Evolutionary conservation across 306 rosid genomes (phyloP).

Genomic region (Calophaca sinica): DNA sequence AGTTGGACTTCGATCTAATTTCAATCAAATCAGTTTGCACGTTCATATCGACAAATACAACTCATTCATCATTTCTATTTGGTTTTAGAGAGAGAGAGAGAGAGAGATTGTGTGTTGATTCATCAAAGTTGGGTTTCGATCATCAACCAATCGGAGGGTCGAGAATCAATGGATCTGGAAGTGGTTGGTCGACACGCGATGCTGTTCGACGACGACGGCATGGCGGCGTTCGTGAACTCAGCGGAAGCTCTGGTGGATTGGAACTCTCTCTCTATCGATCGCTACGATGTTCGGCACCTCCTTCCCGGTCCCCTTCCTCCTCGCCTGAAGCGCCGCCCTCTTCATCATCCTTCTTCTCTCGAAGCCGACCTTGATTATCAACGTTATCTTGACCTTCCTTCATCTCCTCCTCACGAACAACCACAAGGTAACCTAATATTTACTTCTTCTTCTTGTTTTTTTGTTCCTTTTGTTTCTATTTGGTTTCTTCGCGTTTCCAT

Average conservation of each 20-base stretch:
- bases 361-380: conserved; percentile 67
- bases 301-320: conserved; percentile 73
- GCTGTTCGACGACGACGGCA: conserved; percentile 82
- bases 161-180: conserved; percentile 67
- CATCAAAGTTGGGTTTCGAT: conserved; percentile 1
- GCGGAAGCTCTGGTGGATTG: conserved; percentile 80
- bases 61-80: background rate
- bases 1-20: background rate
- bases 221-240: conserved; percentile 79
- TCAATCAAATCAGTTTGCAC: background rate
- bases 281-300: conserved; percentile 93
- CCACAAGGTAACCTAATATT: conserved; percentile 59
- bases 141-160: conserved; percentile 23
- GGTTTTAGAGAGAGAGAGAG: no score
- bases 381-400: conserved; percentile 81
- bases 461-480: background rate
- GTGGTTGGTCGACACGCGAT: conserved; percentile 82
- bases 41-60: background rate
- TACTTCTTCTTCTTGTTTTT: background rate
- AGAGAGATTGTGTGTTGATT: background rate
- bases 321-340: conserved; percentile 65
- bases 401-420: conserved; percentile 48
- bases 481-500: background rate
- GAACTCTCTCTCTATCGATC: conserved; percentile 88
- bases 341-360: conserved; percentile 43